phyloP scores from a whole-genome alignment of 192 early-diverging fungal species.

The Coemansia sp. region DNA sequence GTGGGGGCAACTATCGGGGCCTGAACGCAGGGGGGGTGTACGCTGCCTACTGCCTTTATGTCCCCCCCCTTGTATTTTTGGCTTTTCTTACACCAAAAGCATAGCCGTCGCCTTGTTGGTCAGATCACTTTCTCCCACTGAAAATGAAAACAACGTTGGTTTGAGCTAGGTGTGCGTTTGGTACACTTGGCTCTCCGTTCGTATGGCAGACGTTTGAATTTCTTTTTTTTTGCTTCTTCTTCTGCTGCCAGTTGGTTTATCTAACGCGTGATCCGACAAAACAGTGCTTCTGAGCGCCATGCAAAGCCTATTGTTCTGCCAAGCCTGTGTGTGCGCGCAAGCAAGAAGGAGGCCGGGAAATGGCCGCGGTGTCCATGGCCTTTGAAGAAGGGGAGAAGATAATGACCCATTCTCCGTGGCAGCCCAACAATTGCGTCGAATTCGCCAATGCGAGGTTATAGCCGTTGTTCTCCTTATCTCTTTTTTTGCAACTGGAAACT shows the following conservation, averaged over 20 bases:
- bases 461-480: slow-evolving; percentile 12
- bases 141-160: neutral
- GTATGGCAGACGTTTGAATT: too few species aligned
- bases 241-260: neutral
- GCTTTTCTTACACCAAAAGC: neutral
- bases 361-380: neutral
- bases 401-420: slow-evolving; percentile 1
- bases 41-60: slow-evolving; percentile 4
- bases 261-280: slow-evolving; percentile 1
- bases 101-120: neutral
- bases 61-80: neutral
- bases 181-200: neutral
- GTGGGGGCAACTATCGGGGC: slow-evolving; percentile 1
- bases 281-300: slow-evolving; percentile 5
- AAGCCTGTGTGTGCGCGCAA: neutral
- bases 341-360: neutral
- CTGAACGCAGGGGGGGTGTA: slow-evolving; percentile 7
- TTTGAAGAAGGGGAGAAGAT: neutral
- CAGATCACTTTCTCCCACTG: neutral
- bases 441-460: slow-evolving; percentile 6
- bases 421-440: slow-evolving; percentile 8
- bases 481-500: slow-evolving; percentile 8
- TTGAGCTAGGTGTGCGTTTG: neutral
- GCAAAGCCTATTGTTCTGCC: neutral
- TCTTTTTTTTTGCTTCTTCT: neutral